A percentile compares a stretch with the other conserved stretches of the same genome.
Conservation (phyloP, 805 yeast species). For the Ogataea methylovora region DNA sequence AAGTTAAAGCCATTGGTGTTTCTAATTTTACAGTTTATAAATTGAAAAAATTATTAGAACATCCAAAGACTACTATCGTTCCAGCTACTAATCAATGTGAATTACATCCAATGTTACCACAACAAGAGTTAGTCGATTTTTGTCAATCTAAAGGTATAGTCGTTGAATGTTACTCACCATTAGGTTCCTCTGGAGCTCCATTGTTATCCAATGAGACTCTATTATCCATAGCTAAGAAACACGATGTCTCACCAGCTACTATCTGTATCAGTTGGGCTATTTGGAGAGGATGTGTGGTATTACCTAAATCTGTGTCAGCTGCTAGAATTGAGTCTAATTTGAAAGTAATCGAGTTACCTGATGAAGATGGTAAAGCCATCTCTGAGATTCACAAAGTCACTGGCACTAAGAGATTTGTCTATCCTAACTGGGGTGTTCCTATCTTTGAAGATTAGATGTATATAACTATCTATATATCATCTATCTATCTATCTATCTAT, state of each 20-base stretch:
- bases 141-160: constrained; percentile 45
- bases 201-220: constrained; percentile 37
- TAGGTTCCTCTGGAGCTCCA: constrained; percentile 58
- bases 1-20: constrained; percentile 66
- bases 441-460: constrained; percentile 18
- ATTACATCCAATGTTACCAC: constrained; percentile 67
- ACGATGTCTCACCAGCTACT: constrained; percentile 39
- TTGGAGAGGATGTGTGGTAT: constrained; percentile 38
- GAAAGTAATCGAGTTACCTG: constrained; percentile 23
- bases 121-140: constrained; percentile 48
- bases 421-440: constrained; percentile 30
- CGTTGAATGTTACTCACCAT: constrained; percentile 74
- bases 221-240: constrained; percentile 36
- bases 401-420: constrained; percentile 27
- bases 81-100: constrained; percentile 78
- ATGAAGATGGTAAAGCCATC: constrained; percentile 29
- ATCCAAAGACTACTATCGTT: constrained; percentile 38
- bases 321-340: constrained; percentile 30
- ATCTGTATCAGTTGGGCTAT: constrained; percentile 52
- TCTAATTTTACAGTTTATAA: constrained; percentile 62
- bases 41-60: constrained; percentile 42
- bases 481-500: too few species aligned
- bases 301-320: constrained; percentile 28
- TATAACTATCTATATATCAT: too few species aligned
- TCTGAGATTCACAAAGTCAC: constrained; percentile 18